A percentile compares a stretch with the other conserved stretches of the same genome.
These are phyloP conservation scores for Ophiostoma perfectum DNA, from an alignment of 2,329 filamentous ascomycete species.

Conservation along the genomic window DNA sequence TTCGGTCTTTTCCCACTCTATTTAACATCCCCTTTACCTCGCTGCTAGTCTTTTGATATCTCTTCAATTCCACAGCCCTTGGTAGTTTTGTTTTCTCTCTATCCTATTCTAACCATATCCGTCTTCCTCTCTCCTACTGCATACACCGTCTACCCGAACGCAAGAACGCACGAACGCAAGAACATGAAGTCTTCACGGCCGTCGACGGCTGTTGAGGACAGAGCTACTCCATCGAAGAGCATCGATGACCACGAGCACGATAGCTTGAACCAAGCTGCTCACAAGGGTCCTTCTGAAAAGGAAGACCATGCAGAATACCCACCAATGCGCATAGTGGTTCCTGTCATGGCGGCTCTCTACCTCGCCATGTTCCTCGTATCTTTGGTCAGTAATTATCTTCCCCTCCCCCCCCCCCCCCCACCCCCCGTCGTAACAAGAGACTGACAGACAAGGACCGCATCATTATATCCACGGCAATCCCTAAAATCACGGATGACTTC, in stretches of 20 bases:
- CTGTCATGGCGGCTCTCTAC: background rate
- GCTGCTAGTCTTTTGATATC: background rate
- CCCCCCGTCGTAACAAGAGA: background rate
- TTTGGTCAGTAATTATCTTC: background rate
- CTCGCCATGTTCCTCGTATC: background rate
- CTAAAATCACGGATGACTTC: constrained; percentile 23
- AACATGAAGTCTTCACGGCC: background rate
- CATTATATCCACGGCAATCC: constrained; percentile 35
- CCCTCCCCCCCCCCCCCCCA: too few species aligned
- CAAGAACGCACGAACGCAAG: too few species aligned
- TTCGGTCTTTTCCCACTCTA: background rate
- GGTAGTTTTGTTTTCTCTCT: background rate
- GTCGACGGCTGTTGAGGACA: too few species aligned
- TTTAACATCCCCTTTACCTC: background rate
- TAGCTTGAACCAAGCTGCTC: background rate
- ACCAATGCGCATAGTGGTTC: background rate
- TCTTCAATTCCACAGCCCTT: background rate
- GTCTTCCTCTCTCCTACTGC: too few species aligned
- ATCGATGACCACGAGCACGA: background rate
- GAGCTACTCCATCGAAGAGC: background rate
- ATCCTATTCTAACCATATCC: too few species aligned
- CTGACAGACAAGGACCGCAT: constrained; percentile 31
- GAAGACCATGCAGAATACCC: background rate
- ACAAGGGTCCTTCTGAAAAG: background rate
- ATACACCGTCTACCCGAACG: too few species aligned